Conservation (phyloP, 495 filamentous ascomycete species). For the Podospora didyma region DNA sequence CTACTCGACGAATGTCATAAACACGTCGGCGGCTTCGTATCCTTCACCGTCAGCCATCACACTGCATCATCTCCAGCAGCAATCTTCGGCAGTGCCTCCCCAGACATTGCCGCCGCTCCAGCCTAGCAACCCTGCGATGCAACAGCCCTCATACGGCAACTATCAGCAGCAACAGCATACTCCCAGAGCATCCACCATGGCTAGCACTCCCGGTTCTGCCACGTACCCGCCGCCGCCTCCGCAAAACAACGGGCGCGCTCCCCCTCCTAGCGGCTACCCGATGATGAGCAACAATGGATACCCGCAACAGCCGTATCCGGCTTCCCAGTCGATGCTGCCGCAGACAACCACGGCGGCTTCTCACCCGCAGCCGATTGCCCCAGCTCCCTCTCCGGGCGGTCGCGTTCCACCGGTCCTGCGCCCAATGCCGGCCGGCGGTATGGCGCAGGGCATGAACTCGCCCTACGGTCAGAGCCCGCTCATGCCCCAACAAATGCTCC, state of each 20-base stretch:
- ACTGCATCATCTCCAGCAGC: conserved; percentile 50
- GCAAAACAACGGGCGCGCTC: conserved; percentile 51
- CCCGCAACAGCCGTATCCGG: conserved; percentile 53
- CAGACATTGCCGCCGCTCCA: conserved; percentile 72
- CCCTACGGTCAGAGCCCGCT: conserved; percentile 46
- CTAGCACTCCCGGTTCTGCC: conserved; percentile 58
- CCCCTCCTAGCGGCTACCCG: conserved; percentile 28
- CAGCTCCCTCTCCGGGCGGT: conserved; percentile 58
- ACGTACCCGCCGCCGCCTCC: conserved; percentile 57
- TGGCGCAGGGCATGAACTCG: conserved; percentile 47
- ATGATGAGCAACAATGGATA: conserved; percentile 47
- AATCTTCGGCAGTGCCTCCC: conserved; percentile 47
- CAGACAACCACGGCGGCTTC: conserved; percentile 61
- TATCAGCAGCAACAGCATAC: conserved; percentile 50
- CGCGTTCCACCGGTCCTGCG: conserved; percentile 50
- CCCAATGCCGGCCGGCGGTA: conserved; percentile 61
- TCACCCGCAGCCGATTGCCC: conserved; percentile 69
- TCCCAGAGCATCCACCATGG: conserved; percentile 58
- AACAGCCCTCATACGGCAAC: conserved; percentile 53
- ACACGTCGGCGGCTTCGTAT: conserved; percentile 34
- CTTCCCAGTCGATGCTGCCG: conserved; percentile 60
- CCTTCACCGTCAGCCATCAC: conserved; percentile 27
- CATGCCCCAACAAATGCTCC: conserved; percentile 38
- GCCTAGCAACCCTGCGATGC: conserved; percentile 58
- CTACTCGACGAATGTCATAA: conserved; percentile 35